phyloP scores from a whole-genome alignment of 306 rosid species.

The Rosa multiflora region DNA sequence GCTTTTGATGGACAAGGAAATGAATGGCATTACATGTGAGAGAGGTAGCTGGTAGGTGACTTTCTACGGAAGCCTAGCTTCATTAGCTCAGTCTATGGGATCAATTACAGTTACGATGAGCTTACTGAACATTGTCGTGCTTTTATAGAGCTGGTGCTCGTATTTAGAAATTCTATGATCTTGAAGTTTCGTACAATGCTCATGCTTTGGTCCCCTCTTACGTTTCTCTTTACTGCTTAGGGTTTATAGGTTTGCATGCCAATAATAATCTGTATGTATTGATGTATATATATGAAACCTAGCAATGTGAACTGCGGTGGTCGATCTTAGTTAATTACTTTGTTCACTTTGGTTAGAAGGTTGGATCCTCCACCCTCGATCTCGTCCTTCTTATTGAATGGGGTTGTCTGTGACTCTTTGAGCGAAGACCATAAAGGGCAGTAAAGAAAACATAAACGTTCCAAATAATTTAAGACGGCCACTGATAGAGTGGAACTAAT shows the following conservation, averaged over 20 bases:
- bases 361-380: neutral
- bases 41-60: neutral
- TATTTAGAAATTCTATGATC: neutral
- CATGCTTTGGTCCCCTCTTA: neutral
- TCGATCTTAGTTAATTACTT: neutral
- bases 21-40: neutral
- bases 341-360: neutral
- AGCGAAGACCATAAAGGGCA: neutral
- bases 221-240: neutral
- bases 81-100: neutral
- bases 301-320: neutral
- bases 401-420: neutral
- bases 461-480: neutral
- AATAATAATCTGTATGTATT: neutral
- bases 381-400: neutral
- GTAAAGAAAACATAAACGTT: neutral
- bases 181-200: neutral
- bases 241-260: neutral
- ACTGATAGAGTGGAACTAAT: neutral
- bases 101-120: neutral
- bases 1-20: slow-evolving; percentile 5
- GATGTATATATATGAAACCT: neutral
- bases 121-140: slow-evolving; percentile 2
- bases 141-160: neutral
- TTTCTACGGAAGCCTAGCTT: neutral